A percentile compares a stretch with the other conserved stretches of the same genome.
Evolutionary conservation across 1,139 yeast genomes (phyloP).

Genomic region (Saccharomyces pastorianus): DNA sequence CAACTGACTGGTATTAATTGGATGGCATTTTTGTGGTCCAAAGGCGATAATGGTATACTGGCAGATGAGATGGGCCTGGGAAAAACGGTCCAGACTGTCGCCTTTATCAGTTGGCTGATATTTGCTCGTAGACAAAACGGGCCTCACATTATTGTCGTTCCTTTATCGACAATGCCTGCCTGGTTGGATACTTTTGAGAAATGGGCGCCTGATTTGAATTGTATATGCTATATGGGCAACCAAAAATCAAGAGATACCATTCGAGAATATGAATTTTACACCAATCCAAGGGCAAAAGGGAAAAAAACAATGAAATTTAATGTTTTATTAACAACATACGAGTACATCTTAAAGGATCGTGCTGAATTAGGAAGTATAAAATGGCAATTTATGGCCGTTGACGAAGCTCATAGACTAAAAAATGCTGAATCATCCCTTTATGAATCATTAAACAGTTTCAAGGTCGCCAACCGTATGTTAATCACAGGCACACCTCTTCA

Average conservation of each 20-base stretch:
- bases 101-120: conserved; percentile 69
- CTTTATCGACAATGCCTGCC: conserved; percentile 91
- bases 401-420: conserved; percentile 94
- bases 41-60: conserved; percentile 92
- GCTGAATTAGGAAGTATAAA: conserved; percentile 68
- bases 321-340: conserved; percentile 84
- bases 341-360: conserved; percentile 85
- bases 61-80: conserved; percentile 99
- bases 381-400: conserved; percentile 97
- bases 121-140: conserved; percentile 95
- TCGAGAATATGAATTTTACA: conserved; percentile 77
- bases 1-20: conserved; percentile 96
- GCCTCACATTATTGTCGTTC: conserved; percentile 93
- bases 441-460: conserved; percentile 76
- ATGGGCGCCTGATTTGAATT: conserved; percentile 98
- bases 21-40: conserved; percentile 99
- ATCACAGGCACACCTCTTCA: conserved; percentile 98
- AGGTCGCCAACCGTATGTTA: conserved; percentile 72
- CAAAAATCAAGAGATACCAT: conserved; percentile 75
- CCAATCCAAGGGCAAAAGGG: conserved; percentile 38
- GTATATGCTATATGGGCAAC: conserved; percentile 83
- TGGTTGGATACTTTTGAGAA: conserved; percentile 98
- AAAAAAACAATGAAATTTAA: conserved; percentile 74
- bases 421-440: conserved; percentile 64
- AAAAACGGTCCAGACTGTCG: conserved; percentile 93